These are phyloP conservation scores for Kernera saxatilis DNA, from an alignment of 345 rosid species.

Conservation along the genomic window DNA sequence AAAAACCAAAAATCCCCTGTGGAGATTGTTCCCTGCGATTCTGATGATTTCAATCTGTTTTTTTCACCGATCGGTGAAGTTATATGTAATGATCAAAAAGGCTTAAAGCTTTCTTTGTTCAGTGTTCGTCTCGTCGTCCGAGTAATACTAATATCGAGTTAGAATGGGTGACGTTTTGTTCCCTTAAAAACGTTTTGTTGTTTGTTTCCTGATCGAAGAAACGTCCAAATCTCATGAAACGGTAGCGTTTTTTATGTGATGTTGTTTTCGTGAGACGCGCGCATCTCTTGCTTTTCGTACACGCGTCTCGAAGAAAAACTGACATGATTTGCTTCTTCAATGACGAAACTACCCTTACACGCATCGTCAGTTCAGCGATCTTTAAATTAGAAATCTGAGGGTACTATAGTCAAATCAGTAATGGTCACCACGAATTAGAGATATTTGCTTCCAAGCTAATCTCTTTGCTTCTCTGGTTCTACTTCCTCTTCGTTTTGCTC, in stretches of 20 bases:
- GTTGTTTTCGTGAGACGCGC: slow-evolving; percentile 24
- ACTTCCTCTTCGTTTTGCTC: slow-evolving; percentile 1
- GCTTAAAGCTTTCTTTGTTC: not conserved
- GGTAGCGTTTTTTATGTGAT: not conserved
- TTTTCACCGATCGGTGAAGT: not conserved
- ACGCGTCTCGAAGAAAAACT: slow-evolving; percentile 33
- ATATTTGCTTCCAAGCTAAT: slow-evolving; percentile 29
- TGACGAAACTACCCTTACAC: slow-evolving; percentile 29
- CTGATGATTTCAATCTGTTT: not conserved
- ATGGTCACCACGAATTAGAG: not conserved
- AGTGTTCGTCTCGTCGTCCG: not conserved
- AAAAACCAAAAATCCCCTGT: not conserved
- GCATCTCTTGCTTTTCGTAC: slow-evolving; percentile 34
- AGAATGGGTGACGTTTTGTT: slow-evolving; percentile 4
- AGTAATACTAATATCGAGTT: not conserved
- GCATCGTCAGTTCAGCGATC: not conserved
- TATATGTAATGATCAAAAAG: not conserved
- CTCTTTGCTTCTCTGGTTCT: slow-evolving; percentile 14
- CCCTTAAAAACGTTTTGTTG: not conserved
- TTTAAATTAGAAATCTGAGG: not conserved
- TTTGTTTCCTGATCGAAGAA: not conserved
- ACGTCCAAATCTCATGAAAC: not conserved
- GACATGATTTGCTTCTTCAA: slow-evolving; percentile 25
- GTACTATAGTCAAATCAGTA: not conserved
- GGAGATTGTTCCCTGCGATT: not conserved